Percentiles rank a stretch among this genome's conserved stretches.
Evolutionary conservation across 345 rosid genomes (phyloP).

Genomic region (Rhodamnia argentea): DNA sequence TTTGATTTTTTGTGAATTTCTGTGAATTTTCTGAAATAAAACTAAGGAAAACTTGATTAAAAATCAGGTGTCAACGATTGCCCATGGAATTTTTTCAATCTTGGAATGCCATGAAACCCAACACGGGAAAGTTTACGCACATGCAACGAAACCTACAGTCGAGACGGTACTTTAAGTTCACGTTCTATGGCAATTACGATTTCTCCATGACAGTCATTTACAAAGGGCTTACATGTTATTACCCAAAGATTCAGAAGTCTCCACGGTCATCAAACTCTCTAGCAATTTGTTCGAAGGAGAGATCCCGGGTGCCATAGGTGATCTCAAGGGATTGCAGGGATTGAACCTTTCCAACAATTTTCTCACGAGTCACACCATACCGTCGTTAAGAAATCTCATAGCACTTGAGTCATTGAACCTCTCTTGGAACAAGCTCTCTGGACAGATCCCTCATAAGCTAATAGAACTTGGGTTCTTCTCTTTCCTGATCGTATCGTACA

Average conservation of each 20-base stretch:
- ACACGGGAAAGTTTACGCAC: background rate
- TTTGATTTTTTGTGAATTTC: no score
- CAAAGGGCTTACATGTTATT: background rate
- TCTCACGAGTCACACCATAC: background rate
- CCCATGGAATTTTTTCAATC: background rate
- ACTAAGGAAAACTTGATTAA: no score
- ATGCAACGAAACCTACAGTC: no score
- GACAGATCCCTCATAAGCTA: background rate
- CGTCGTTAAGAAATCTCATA: background rate
- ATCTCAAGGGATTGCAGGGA: background rate
- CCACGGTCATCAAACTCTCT: background rate
- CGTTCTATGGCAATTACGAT: no score
- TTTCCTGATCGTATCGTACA: background rate
- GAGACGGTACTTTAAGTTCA: rapidly evolving
- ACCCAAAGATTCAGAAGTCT: background rate
- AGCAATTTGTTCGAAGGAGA: constrained; percentile 7
- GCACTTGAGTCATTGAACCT: constrained; percentile 1
- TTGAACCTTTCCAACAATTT: background rate
- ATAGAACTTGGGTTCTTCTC: background rate
- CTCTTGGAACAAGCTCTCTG: background rate
- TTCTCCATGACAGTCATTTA: no score
- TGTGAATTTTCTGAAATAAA: no score
- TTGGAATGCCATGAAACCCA: background rate
- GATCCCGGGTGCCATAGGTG: background rate
- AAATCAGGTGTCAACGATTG: no score